Conservation (phyloP, 1,284 basidiomycete species). For the Prillingera fragicola region DNA sequence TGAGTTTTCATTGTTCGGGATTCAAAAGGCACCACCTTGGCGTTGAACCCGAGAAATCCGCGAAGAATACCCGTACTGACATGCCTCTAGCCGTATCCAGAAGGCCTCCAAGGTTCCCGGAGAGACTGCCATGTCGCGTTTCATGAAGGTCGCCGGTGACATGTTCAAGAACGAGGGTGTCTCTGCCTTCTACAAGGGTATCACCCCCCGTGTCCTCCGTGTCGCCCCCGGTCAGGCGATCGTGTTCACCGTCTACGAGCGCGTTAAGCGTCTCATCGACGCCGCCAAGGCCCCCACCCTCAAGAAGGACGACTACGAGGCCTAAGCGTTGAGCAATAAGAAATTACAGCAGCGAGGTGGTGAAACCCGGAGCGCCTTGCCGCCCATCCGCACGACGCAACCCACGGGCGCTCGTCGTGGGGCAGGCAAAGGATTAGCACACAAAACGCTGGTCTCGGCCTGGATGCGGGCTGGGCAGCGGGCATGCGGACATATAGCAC, state of each 20-base stretch:
- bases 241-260: conserved; percentile 65
- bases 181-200: conserved; percentile 90
- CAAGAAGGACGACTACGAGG: conserved; percentile 19
- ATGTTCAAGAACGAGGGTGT: conserved; percentile 93
- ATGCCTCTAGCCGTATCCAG: conserved; percentile 54
- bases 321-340: conserved; percentile 5
- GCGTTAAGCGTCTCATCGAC: conserved; percentile 70
- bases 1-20: conserved; percentile 23
- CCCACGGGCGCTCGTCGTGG: too few relatives aligned
- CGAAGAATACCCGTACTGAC: background rate
- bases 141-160: conserved; percentile 72
- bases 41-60: background rate
- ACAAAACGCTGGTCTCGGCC: conserved; percentile 1
- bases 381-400: too few relatives aligned
- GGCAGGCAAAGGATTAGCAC: background rate
- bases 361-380: background rate
- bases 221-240: conserved; percentile 79
- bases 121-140: conserved; percentile 65
- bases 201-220: conserved; percentile 91
- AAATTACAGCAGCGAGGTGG: background rate
- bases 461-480: conserved; percentile 4
- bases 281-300: conserved; percentile 55
- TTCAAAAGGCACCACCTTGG: background rate
- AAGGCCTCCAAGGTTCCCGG: conserved; percentile 73
- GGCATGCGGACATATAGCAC: conserved; percentile 5